Conservation (phyloP, 83 land plant genomes). For the Picea mariana region DNA sequence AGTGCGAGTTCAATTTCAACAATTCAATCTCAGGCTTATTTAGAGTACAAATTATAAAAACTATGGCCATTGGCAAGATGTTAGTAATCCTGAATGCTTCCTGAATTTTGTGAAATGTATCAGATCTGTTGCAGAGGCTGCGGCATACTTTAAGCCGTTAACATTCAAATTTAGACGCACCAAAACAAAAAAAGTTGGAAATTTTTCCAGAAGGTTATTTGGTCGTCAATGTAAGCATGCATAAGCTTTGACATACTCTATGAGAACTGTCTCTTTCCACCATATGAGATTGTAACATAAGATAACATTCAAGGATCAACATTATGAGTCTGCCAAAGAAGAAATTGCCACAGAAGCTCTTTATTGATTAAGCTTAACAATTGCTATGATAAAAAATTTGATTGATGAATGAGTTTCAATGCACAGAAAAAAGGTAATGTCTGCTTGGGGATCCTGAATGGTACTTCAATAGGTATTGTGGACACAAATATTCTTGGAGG, state of each 20-base stretch:
- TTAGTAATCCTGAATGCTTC: not conserved
- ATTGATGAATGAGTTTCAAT: not conserved
- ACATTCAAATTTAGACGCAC: constrained; percentile 32
- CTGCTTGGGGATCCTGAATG: constrained; percentile 69
- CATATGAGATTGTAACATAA: not conserved
- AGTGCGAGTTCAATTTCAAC: not conserved
- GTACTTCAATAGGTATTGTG: constrained; percentile 24
- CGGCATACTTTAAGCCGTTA: constrained; percentile 40
- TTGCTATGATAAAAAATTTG: too few relatives aligned
- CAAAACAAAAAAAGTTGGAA: constrained; percentile 26
- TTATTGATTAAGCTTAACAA: too few relatives aligned
- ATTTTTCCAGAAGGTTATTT: constrained; percentile 49
- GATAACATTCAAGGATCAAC: not conserved
- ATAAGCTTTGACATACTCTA: not conserved
- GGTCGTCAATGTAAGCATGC: constrained; percentile 47
- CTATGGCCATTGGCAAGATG: not conserved
- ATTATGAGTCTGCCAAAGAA: not conserved
- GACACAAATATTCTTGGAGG: constrained; percentile 64
- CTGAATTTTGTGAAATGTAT: not conserved
- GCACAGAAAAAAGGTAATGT: constrained; percentile 46
- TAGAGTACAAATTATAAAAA: too few relatives aligned
- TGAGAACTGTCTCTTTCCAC: not conserved
- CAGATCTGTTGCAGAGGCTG: constrained; percentile 36
- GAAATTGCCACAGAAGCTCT: not conserved
- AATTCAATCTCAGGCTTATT: too few relatives aligned